A percentile compares a stretch with the other conserved stretches of the same genome.
Conservation (phyloP, 305 asterid species). For the Fraxinus floribunda region DNA sequence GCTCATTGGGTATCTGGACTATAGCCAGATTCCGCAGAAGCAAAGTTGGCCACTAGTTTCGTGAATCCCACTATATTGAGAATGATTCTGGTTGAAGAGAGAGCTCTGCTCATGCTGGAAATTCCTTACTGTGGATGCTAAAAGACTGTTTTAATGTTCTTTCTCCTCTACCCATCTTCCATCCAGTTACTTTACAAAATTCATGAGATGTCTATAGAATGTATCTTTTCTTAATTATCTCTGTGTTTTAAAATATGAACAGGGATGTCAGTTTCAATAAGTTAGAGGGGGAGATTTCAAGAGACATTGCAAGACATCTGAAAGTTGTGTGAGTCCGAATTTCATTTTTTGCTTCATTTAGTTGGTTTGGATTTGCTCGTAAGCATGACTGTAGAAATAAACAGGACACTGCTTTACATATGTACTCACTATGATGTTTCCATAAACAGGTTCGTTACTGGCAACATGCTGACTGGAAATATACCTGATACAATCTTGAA, state of each 20-base stretch:
- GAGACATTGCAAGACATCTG: slow-evolving; percentile 56
- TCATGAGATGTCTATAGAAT: neutral
- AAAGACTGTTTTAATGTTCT: neutral
- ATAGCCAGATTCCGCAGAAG: neutral
- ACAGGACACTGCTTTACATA: neutral
- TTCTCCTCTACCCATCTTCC: neutral
- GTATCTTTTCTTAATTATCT: neutral
- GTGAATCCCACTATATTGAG: neutral
- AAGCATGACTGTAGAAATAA: neutral
- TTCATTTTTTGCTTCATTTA: slow-evolving; percentile 6
- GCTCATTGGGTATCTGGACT: neutral
- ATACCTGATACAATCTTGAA: slow-evolving; percentile 70
- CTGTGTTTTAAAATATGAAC: slow-evolving; percentile 26
- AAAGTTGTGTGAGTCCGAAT: slow-evolving; percentile 62
- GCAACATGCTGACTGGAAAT: slow-evolving; percentile 71
- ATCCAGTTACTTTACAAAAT: neutral
- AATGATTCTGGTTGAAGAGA: neutral
- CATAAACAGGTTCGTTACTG: slow-evolving; percentile 57
- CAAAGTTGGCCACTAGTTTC: neutral
- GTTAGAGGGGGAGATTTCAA: slow-evolving; percentile 61
- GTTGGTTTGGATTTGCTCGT: neutral
- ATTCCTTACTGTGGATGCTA: neutral
- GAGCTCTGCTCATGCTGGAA: neutral
- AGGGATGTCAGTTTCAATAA: slow-evolving; percentile 91
- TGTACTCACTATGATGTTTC: slow-evolving; percentile 16